phyloP scores from a whole-genome alignment of 805 yeast species.

The Ascoidea asiatica region DNA sequence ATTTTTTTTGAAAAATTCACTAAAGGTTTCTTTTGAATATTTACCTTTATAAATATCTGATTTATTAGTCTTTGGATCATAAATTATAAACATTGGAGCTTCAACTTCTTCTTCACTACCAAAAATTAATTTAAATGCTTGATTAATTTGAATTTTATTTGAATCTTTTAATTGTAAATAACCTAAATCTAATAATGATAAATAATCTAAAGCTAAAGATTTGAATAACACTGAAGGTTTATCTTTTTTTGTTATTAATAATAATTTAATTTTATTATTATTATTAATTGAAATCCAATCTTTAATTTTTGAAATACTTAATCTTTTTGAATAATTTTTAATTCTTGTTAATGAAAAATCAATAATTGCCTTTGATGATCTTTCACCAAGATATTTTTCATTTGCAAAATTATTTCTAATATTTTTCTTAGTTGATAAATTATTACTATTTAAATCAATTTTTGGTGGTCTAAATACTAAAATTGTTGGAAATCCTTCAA shows the following conservation, averaged over 20 bases:
- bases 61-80: conserved; percentile 13
- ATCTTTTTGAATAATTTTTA: conserved; percentile 50
- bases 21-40: conserved; percentile 14
- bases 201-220: conserved; percentile 57
- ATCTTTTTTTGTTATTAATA: conserved; percentile 39
- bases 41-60: conserved; percentile 12
- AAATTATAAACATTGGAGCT: conserved; percentile 12
- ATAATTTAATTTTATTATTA: conserved; percentile 22
- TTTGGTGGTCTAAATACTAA: conserved; percentile 77
- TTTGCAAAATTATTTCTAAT: conserved; percentile 26
- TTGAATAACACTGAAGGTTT: conserved; percentile 43
- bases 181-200: conserved; percentile 35
- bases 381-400: conserved; percentile 49
- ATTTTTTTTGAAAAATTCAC: conserved; percentile 13
- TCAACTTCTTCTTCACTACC: conserved; percentile 9
- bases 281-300: conserved; percentile 10
- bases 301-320: conserved; percentile 22
- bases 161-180: conserved; percentile 22
- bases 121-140: conserved; percentile 5
- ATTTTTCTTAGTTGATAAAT: conserved; percentile 4
- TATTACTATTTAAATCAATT: conserved; percentile 17
- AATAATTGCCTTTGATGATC: conserved; percentile 40
- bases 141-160: conserved; percentile 12
- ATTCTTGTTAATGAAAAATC: conserved; percentile 43
- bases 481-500: conserved; percentile 78